These are phyloP conservation scores for Cyclaneusma minus DNA, from an alignment of 2,329 filamentous ascomycete genomes.

Conservation along the genomic window DNA sequence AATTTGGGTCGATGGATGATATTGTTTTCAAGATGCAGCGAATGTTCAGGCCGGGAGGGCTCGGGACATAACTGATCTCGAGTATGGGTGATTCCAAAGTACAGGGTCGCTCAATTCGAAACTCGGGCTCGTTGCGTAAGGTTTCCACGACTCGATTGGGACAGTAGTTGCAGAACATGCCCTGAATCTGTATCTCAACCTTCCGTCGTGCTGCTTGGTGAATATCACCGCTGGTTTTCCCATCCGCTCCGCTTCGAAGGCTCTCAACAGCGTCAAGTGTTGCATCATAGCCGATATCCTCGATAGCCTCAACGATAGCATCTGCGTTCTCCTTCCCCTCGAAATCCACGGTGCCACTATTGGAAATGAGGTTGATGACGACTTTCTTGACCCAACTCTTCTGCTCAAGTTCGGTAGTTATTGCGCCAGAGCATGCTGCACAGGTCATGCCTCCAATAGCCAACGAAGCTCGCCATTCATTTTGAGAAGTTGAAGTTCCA, in stretches of 20 bases:
- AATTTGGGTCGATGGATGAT: conserved; percentile 45
- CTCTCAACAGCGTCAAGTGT: conserved; percentile 33
- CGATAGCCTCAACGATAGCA: conserved; percentile 30
- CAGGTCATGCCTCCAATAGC: conserved; percentile 42
- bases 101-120: conserved; percentile 38
- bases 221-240: conserved; percentile 19
- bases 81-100: conserved; percentile 51
- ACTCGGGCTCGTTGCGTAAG: conserved; percentile 28
- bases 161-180: conserved; percentile 63
- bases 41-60: conserved; percentile 55
- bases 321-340: conserved; percentile 26
- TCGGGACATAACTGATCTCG: conserved; percentile 54
- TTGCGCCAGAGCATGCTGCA: conserved; percentile 32
- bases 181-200: conserved; percentile 50
- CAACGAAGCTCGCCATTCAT: conserved; percentile 32
- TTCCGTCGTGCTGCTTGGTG: conserved; percentile 23
- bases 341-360: conserved; percentile 33
- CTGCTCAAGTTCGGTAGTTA: conserved; percentile 30
- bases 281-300: conserved; percentile 52
- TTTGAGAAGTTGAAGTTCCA: conserved; percentile 15
- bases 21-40: conserved; percentile 59
- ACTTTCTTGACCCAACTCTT: conserved; percentile 31
- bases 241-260: conserved; percentile 12
- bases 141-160: conserved; percentile 39
- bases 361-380: conserved; percentile 33